A percentile compares a stretch with the other conserved stretches of the same genome.
These are phyloP conservation scores for Tuctoria greenei DNA, from an alignment of 176 grass and related monocot genomes.

Conservation along the genomic window DNA sequence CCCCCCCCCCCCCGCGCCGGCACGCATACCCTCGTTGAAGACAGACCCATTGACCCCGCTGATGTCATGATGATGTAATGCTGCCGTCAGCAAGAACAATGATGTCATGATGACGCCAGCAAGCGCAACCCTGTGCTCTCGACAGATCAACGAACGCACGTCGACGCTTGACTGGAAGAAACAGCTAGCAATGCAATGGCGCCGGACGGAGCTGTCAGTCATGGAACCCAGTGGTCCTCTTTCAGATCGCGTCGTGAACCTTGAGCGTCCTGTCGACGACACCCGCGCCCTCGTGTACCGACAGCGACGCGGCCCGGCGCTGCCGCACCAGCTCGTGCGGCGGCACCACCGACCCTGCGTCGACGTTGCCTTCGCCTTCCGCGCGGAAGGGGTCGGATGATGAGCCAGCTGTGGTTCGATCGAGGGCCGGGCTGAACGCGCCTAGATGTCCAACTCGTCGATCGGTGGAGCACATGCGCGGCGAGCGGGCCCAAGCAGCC, in stretches of 20 bases:
- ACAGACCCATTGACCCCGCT: too few relatives aligned
- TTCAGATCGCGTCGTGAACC: constrained; percentile 88
- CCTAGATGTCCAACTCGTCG: constrained; percentile 81
- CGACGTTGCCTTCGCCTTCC: constrained; percentile 20
- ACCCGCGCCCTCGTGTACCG: constrained; percentile 60
- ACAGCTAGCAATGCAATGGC: neutral
- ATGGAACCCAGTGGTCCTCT: constrained; percentile 83
- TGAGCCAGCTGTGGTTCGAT: neutral
- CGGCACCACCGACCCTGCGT: constrained; percentile 36
- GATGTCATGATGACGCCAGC: too few relatives aligned
- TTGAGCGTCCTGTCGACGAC: constrained; percentile 77
- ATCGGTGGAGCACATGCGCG: too few relatives aligned
- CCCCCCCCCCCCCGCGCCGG: too few relatives aligned
- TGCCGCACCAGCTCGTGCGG: constrained; percentile 74
- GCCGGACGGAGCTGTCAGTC: constrained; percentile 31
- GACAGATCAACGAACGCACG: too few relatives aligned
- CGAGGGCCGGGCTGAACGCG: neutral
- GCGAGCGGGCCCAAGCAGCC: too few relatives aligned
- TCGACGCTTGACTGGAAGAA: too few relatives aligned
- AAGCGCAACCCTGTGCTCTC: too few relatives aligned
- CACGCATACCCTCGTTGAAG: too few relatives aligned
- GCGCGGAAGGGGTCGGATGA: neutral
- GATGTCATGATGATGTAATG: too few relatives aligned
- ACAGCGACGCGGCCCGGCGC: constrained; percentile 60
- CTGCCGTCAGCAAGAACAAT: too few relatives aligned